These are phyloP conservation scores for Carpinus fangiana DNA, from an alignment of 306 rosid genomes.

Conservation along the genomic window DNA sequence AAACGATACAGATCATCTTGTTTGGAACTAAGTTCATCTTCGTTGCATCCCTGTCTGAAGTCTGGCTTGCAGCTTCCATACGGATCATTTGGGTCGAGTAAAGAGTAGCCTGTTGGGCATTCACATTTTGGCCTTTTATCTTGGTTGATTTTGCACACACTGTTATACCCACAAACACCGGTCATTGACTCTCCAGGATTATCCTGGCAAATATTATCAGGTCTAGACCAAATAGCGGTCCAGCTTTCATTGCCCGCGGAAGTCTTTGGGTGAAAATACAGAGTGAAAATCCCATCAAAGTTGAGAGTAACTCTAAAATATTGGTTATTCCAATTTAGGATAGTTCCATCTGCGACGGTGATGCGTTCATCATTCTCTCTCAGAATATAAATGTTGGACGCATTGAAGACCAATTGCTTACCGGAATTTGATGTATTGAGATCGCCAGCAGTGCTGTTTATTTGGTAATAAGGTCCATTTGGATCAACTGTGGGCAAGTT, in stretches of 20 bases:
- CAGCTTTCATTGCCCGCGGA: constrained; percentile 10
- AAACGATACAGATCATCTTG: constrained; percentile 12
- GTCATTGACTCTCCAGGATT: background rate
- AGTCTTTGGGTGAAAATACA: constrained; percentile 31
- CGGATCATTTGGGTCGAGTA: constrained; percentile 22
- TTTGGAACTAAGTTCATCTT: constrained; percentile 8
- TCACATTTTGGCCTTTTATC: constrained; percentile 32
- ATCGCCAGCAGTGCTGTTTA: background rate
- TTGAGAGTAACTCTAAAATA: constrained; percentile 41
- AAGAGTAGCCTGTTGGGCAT: constrained; percentile 32
- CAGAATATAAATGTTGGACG: constrained; percentile 31
- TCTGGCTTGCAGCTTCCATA: constrained; percentile 29
- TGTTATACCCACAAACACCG: constrained; percentile 47
- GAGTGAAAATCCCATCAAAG: constrained; percentile 37
- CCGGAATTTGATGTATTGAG: constrained; percentile 13
- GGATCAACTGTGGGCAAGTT: background rate
- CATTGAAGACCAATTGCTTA: constrained; percentile 27
- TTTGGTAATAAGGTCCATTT: constrained; percentile 17
- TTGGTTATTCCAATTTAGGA: background rate
- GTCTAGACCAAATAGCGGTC: background rate
- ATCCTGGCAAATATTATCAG: constrained; percentile 4
- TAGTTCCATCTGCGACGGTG: background rate
- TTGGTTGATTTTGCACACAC: constrained; percentile 24
- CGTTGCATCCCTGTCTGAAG: constrained; percentile 26
- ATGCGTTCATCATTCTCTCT: constrained; percentile 21